Conservation (phyloP, 2,329 filamentous ascomycete species). For the Penicillium glabrum region DNA sequence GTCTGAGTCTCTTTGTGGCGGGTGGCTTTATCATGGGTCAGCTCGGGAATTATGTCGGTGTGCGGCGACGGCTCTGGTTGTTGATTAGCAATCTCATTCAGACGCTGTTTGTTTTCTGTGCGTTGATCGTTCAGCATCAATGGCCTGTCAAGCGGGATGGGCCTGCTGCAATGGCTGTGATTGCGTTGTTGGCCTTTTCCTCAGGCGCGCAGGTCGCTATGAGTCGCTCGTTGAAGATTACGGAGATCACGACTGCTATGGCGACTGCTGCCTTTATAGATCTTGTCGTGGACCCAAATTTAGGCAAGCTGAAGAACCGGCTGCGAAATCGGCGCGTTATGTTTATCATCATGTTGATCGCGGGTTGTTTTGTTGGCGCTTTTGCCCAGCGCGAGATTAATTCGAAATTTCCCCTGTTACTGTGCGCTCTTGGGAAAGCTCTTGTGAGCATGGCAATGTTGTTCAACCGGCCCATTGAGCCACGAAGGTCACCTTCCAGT, state of each 20-base stretch:
- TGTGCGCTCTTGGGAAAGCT: constrained; percentile 16
- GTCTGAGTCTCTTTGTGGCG: constrained; percentile 57
- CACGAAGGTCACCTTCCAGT: neutral
- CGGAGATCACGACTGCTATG: constrained; percentile 65
- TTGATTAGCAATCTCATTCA: constrained; percentile 57
- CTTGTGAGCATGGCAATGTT: constrained; percentile 13
- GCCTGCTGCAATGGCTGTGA: constrained; percentile 43
- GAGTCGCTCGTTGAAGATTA: constrained; percentile 48
- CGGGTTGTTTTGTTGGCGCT: constrained; percentile 19
- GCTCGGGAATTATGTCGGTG: constrained; percentile 54
- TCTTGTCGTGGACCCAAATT: constrained; percentile 55
- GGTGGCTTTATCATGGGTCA: constrained; percentile 60
- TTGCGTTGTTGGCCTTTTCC: constrained; percentile 56
- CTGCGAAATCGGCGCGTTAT: constrained; percentile 33
- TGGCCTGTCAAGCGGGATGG: constrained; percentile 39
- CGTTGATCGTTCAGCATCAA: constrained; percentile 50
- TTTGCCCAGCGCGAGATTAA: constrained; percentile 13
- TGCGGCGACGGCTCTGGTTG: constrained; percentile 55
- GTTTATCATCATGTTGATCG: constrained; percentile 17
- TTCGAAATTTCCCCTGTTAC: constrained; percentile 15
- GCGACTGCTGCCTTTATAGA: constrained; percentile 65
- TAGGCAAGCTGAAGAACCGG: constrained; percentile 51
- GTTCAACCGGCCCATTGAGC: constrained; percentile 12
- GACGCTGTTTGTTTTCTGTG: constrained; percentile 54
- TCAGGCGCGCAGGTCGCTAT: constrained; percentile 61